Evolutionary conservation across 257 asterid genomes (phyloP), one percentile per base, ranked within the genome.

Genomic region (Capsicum rhomboideum): DNA sequence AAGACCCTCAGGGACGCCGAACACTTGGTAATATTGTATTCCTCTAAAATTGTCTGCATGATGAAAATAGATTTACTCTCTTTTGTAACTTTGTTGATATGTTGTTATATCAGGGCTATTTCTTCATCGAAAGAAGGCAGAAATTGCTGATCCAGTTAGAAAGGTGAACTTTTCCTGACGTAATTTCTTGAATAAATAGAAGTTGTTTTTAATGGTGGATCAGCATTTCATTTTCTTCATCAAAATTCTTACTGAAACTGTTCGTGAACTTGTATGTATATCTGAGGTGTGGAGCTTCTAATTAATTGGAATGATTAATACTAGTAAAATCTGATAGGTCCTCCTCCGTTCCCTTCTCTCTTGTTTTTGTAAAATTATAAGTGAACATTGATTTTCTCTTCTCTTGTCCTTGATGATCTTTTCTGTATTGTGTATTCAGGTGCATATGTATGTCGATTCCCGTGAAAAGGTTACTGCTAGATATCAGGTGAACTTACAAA

Each of bases 121-220:
- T 90, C 97, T 96, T 89, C 98, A 94, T 89, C 94, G 99, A 53
- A 93, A 98, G 56, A 96, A 92, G 92, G 99, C 98, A 72, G 99
- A 96, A 88, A 90, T 90, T 69, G 86, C 86, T 56, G 98, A 94
- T 87, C 92, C 95, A 79, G 90, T 86, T 28, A 89, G 97, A 90
- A 92, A 96, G 98, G 99, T 93, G 79, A 85, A 85, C 63, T 59
- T 46, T 63, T 83, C 81, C 34, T 59, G 71, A 40, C 49, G n/a
- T 26, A 50, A 66, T 54, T 23, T 29, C 50, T 14, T 31, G 75
- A 23, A 29, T 52, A 72, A 13, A 21, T 26, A n/a, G 50, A 82
- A 46, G 64, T 17, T 82, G 14, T 18, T 82, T 46, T 46, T 7
- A 49, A 14, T 42, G 4, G 13, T 17, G 61, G 44, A 74, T 49